Percentiles rank a stretch among this genome's conserved stretches.
phyloP scores from a whole-genome alignment of 1,284 basidiomycete genomes.

The Pyrrhoderma noxium region DNA sequence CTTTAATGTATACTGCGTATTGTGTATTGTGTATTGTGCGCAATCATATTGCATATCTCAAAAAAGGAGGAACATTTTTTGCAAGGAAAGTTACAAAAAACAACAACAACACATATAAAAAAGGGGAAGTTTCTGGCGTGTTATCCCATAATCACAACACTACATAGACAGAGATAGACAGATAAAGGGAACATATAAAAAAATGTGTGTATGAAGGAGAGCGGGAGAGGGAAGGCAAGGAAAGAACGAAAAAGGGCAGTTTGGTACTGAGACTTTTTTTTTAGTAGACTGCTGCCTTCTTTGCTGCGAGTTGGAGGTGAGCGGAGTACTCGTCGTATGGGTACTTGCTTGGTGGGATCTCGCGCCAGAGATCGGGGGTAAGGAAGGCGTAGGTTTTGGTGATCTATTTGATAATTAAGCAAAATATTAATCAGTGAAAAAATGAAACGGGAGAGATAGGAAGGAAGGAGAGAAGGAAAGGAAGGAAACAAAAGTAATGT shows the following conservation, averaged over 20 bases:
- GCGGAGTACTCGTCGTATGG: constrained; percentile 94
- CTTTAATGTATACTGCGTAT: no score
- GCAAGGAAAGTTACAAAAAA: no score
- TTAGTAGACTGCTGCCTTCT: constrained; percentile 44
- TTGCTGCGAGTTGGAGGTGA: constrained; percentile 79
- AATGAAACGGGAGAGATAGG: no score
- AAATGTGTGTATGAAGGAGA: background rate
- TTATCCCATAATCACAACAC: no score
- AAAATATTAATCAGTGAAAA: constrained; percentile 1
- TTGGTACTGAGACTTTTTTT: background rate
- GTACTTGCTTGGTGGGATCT: constrained; percentile 84
- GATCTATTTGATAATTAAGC: constrained; percentile 45
- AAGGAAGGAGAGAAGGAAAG: no score
- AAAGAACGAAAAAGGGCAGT: background rate
- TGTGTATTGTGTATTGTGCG: no score
- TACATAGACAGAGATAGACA: no score
- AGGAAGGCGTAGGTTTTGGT: constrained; percentile 98
- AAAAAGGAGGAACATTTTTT: no score
- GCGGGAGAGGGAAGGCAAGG: background rate
- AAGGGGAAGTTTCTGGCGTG: no score
- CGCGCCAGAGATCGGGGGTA: constrained; percentile 95
- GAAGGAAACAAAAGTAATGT: constrained; percentile 5
- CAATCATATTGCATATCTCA: no score
- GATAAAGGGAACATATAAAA: no score
- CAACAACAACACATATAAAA: no score